Conservation (phyloP, 169 alveolate genomes). For the Eimeria acervulina region DNA sequence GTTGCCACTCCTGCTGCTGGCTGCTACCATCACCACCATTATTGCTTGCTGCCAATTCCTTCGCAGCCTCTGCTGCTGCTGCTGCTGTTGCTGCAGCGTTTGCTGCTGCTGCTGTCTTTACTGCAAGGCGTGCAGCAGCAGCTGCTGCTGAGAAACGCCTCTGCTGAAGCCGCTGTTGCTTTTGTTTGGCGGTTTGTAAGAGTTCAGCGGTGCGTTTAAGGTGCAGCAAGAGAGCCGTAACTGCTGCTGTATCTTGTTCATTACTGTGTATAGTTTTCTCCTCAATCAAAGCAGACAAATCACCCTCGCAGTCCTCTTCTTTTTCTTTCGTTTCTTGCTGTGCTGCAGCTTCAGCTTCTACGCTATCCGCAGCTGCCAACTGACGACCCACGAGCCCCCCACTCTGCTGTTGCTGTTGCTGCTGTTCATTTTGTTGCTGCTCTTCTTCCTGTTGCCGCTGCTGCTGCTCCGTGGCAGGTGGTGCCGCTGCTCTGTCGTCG, state of each 20-base stretch:
- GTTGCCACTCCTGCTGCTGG: neutral
- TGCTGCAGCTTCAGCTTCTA: neutral
- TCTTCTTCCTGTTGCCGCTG: neutral
- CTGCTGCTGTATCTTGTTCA: neutral
- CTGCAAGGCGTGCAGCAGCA: neutral
- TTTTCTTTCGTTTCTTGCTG: neutral
- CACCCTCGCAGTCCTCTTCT: neutral
- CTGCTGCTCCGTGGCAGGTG: neutral
- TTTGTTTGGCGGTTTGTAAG: neutral
- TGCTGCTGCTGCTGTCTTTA: neutral
- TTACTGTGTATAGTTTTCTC: neutral
- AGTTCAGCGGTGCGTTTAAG: neutral
- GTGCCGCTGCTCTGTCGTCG: too few relatives aligned
- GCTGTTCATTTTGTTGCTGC: neutral
- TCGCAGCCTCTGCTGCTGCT: neutral
- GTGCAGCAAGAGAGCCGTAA: neutral
- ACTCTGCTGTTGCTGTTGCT: neutral
- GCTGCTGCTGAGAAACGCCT: neutral
- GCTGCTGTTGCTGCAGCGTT: neutral
- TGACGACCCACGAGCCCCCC: neutral
- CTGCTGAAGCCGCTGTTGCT: neutral
- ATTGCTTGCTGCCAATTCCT: too few relatives aligned
- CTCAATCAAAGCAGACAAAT: neutral
- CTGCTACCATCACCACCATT: neutral
- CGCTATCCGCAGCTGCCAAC: neutral